Base-by-base conservation (phyloP, 352 stramenopile genomes). In the Globisporangium heterothallicum region DNA sequence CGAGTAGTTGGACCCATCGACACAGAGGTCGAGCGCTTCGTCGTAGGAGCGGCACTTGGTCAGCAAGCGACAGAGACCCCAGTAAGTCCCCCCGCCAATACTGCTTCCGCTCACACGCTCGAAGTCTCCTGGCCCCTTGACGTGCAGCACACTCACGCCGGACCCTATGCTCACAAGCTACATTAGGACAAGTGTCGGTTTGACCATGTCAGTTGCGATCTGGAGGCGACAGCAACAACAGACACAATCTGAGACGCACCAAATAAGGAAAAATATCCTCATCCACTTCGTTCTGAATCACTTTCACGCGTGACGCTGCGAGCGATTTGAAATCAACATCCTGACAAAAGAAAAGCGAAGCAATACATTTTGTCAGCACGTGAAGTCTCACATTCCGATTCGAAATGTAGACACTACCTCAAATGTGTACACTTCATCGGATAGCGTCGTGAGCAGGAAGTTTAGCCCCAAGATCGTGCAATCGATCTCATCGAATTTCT, bases 31-130 rank as follows among this genome's bases (percentile, higher is more conserved):
- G 34, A 94, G 63, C 18, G 82, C 84, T 53, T 93, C 84, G 60
- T 94, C 84, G 58, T 90, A 94, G 49, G 80, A 81, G 36, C 76
- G 59, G 53, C 81, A 95, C 44, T 88, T 76, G n/a, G 93, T 98
- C 30, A 98, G 66, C 44, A 99, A 60, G 42, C 94, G 86, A 61
- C 94, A 98, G 38, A 99, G 78, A 0, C 97, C 97, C 94, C 95
- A 99, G 76, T 99, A 99, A 0, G 97, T 99, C 27, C 96, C 97
- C 26, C 97, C 97, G 26, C 97, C 97, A 63, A 99, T 98, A 40
- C 92, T 98, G 44, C 92, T 99, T 44, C 97, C 97, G 56, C 95
- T 98, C 53, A 99, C 95, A 63, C 97, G 95, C 63, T 98, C 89
- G 68, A 96, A 98, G 46, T 97, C 86, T 49, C 86, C 80, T 2